Evolutionary conservation across 495 filamentous ascomycete species (phyloP).

Genomic region (Neurospora sp.): DNA sequence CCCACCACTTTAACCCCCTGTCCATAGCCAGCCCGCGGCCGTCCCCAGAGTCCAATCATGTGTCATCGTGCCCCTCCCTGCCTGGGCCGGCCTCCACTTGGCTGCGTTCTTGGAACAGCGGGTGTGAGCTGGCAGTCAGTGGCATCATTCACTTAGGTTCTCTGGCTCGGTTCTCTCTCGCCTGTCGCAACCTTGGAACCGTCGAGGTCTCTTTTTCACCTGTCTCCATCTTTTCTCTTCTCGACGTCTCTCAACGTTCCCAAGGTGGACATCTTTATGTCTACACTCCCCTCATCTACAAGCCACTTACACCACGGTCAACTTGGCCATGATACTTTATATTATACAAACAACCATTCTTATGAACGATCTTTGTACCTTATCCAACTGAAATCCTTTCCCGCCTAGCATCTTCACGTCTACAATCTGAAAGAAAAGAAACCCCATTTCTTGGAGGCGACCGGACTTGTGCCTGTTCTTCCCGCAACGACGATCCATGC

Average conservation of each 20-base stretch:
- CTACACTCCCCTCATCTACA: background rate
- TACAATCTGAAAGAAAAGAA: background rate
- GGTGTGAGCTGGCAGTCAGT: slow-evolving; percentile 23
- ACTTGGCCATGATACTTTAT: background rate
- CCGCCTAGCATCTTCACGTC: background rate
- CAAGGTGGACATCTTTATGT: background rate
- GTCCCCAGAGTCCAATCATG: slow-evolving; percentile 16
- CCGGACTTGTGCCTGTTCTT: background rate
- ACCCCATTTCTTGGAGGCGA: background rate
- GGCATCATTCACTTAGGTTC: slow-evolving; percentile 7
- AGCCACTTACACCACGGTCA: background rate
- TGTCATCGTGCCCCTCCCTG: slow-evolving; percentile 12
- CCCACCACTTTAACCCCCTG: slow-evolving; percentile 19
- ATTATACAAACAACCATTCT: background rate
- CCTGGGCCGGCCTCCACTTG: slow-evolving; percentile 14
- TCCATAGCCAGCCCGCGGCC: slow-evolving; percentile 14
- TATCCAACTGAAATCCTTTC: background rate
- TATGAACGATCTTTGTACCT: background rate
- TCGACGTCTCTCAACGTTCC: background rate
- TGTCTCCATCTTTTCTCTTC: slow-evolving; percentile 1
- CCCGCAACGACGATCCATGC: background rate
- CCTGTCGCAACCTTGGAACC: slow-evolving; percentile 7
- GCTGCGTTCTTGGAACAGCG: slow-evolving; percentile 22
- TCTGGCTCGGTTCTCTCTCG: slow-evolving; percentile 5
- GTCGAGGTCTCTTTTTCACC: slow-evolving; percentile 6